Conservation (phyloP, 139 green algal genomes). For the Penium margaritaceum region DNA sequence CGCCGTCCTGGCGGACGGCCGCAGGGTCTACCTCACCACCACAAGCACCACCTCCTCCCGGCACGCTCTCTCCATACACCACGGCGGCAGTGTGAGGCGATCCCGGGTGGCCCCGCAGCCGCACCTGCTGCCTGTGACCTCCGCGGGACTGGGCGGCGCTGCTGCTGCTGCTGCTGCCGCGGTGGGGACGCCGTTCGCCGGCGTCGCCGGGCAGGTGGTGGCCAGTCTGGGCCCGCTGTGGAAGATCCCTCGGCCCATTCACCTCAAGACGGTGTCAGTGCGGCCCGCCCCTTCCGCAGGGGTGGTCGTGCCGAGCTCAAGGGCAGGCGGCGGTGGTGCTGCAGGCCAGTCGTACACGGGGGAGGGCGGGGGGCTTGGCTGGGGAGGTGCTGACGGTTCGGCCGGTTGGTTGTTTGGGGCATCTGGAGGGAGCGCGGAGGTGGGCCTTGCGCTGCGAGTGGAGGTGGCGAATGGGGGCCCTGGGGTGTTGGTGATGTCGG, state of each 20-base stretch:
- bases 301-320: no score
- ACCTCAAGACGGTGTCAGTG: constrained; percentile 1
- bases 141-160: not conserved
- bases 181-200: not conserved
- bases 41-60: not conserved
- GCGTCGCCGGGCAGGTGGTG: not conserved
- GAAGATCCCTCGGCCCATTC: constrained; percentile 4
- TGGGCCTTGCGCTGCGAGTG: no score
- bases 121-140: not conserved
- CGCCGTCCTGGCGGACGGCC: constrained; percentile 72
- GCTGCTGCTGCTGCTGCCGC: no score
- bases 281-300: not conserved
- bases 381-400: no score
- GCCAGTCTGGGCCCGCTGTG: not conserved
- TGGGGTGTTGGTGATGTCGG: constrained; percentile 33
- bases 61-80: not conserved
- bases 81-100: no score
- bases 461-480: no score
- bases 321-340: not conserved
- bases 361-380: no score
- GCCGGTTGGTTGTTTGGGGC: no score
- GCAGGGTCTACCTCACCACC: constrained; percentile 72
- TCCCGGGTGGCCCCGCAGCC: not conserved
- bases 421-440: no score
- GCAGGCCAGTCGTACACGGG: not conserved